Conservation (phyloP, 176 grass and related monocot species). For the maize (Zea mays) region Zm-B73-REFERENCE-NAM-5.0 NC_050104.1:11667001-11667500, state of each 20-base stretch:
- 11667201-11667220: constrained; percentile 26
- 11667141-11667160: constrained; percentile 58
- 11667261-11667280: neutral
- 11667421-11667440: constrained; percentile 4
- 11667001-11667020: constrained; percentile 47
- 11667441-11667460: constrained; percentile 5
- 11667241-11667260: neutral
- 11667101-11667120: constrained; percentile 53
- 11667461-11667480: constrained; percentile 14
- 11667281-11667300: neutral
- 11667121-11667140: constrained; percentile 67
- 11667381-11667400: neutral
- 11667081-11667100: constrained; percentile 75
- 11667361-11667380: neutral
- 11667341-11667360: constrained; percentile 5
- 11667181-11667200: constrained; percentile 14
- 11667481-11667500: constrained; percentile 10
- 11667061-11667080: constrained; percentile 62
- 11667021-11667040: constrained; percentile 47
- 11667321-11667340: neutral
- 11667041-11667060: constrained; percentile 49
- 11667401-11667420: neutral
- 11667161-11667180: constrained; percentile 85
- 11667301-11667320: constrained; percentile 9
- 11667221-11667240: neutral